Conservation (phyloP, 768 basidiomycete genomes). For the Lactarius tabidus region DNA sequence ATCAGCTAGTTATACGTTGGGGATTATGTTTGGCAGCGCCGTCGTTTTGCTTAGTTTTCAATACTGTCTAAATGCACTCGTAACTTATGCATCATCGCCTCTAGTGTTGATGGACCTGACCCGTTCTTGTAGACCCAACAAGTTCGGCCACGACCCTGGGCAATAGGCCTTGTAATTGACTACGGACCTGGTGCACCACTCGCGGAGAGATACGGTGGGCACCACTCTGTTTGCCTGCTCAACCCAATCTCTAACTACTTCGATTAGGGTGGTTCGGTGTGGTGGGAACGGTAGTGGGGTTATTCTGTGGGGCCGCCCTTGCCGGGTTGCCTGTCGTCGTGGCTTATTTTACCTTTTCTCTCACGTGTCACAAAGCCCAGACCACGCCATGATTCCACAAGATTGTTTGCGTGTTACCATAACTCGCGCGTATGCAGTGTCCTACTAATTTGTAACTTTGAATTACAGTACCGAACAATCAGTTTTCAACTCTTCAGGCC, state of each 20-base stretch:
- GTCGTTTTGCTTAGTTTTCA: not conserved
- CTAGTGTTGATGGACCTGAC: not conserved
- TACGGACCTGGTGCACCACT: constrained; percentile 9
- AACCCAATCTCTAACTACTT: not conserved
- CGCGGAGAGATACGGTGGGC: constrained; percentile 7
- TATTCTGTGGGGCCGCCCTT: constrained; percentile 5
- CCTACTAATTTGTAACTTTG: no score
- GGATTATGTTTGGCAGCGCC: not conserved
- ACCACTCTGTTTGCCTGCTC: not conserved
- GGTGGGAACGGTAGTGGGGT: not conserved
- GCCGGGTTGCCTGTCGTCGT: not conserved
- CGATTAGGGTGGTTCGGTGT: constrained; percentile 9
- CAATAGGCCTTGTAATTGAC: not conserved
- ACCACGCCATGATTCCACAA: no score
- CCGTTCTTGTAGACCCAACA: not conserved
- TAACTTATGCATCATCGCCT: not conserved
- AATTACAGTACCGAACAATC: no score
- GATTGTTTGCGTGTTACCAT: no score
- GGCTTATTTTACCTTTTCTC: no score
- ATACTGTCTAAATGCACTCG: not conserved
- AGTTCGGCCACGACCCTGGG: not conserved
- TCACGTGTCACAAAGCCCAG: no score
- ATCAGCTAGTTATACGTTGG: not conserved
- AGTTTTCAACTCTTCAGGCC: no score
- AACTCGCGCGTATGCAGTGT: no score